Evolutionary conservation across 352 stramenopile species (phyloP).

Genomic region (Phytophthora sansomeana): DNA sequence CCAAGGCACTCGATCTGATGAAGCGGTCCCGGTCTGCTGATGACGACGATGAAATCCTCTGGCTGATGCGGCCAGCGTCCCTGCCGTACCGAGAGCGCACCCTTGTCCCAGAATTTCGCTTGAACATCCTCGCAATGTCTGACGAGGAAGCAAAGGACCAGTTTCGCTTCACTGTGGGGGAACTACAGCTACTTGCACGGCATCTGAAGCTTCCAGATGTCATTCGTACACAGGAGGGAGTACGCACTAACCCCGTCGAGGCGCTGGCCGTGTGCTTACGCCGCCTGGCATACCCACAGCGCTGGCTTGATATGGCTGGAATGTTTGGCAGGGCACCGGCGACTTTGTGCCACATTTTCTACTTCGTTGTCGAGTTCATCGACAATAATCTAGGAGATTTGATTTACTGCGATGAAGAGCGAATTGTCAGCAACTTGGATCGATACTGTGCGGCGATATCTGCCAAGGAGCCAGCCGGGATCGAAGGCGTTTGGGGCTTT

Average conservation of each 20-base stretch:
- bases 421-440: slow-evolving; percentile 9
- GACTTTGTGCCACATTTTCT: slow-evolving; percentile 21
- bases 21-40: slow-evolving; percentile 1
- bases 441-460: slow-evolving; percentile 16
- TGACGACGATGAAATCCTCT: slow-evolving; percentile 2
- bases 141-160: slow-evolving; percentile 14
- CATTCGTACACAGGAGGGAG: slow-evolving; percentile 1
- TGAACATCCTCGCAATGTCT: slow-evolving; percentile 4
- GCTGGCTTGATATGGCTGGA: slow-evolving; percentile 23
- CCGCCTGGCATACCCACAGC: background rate
- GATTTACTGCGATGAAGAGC: slow-evolving; percentile 4
- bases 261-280: background rate
- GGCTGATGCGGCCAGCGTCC: background rate
- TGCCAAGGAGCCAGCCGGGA: background rate
- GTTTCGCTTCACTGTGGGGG: slow-evolving; percentile 9
- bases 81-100: slow-evolving; percentile 4
- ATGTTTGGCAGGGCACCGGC: slow-evolving; percentile 19
- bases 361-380: slow-evolving; percentile 14
- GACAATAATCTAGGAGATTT: slow-evolving; percentile 12
- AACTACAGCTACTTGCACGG: background rate
- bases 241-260: background rate
- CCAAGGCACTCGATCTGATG: background rate
- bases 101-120: slow-evolving; percentile 10
- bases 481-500: slow-evolving; percentile 10
- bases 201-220: slow-evolving; percentile 1